Percentiles rank a stretch among this genome's conserved stretches.
Conservation (phyloP, 129 eudicot species). For the Kitagawia praeruptora region DNA sequence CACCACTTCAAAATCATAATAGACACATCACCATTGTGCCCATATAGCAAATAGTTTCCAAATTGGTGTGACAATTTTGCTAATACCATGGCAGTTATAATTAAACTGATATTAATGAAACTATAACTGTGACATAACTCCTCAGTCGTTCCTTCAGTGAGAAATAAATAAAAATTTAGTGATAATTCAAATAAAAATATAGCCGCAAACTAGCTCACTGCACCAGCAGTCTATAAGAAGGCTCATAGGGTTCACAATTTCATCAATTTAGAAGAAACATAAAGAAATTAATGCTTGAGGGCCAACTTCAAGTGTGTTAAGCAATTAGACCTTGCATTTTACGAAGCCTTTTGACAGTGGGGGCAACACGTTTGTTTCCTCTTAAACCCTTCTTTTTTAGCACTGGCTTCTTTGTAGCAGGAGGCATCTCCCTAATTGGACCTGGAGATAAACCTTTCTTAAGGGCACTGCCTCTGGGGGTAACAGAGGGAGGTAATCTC, state of each 20-base stretch:
- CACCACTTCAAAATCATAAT: too few species aligned
- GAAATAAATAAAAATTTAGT: not conserved
- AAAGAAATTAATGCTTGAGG: not conserved
- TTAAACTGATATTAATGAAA: not conserved
- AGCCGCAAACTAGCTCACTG: slow-evolving; percentile 8
- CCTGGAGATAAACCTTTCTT: slow-evolving; percentile 96
- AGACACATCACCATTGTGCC: too few species aligned
- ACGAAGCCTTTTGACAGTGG: slow-evolving; percentile 47
- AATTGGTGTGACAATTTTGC: not conserved
- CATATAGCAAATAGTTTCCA: not conserved
- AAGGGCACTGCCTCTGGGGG: slow-evolving; percentile 92
- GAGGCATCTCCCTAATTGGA: slow-evolving; percentile 63
- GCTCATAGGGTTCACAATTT: not conserved
- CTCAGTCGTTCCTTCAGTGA: not conserved
- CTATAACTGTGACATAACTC: not conserved
- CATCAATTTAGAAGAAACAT: not conserved
- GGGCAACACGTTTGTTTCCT: slow-evolving; percentile 43
- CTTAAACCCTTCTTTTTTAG: slow-evolving; percentile 47
- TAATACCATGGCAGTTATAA: not conserved
- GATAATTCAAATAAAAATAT: not conserved
- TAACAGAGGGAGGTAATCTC: slow-evolving; percentile 80
- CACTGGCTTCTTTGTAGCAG: slow-evolving; percentile 45
- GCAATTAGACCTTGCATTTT: slow-evolving; percentile 37
- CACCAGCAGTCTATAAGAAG: not conserved
- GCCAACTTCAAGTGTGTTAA: slow-evolving; percentile 27